These are phyloP conservation scores for Moesziomyces globuligerus DNA, from an alignment of 1,284 basidiomycete species.

Conservation along the genomic window DNA sequence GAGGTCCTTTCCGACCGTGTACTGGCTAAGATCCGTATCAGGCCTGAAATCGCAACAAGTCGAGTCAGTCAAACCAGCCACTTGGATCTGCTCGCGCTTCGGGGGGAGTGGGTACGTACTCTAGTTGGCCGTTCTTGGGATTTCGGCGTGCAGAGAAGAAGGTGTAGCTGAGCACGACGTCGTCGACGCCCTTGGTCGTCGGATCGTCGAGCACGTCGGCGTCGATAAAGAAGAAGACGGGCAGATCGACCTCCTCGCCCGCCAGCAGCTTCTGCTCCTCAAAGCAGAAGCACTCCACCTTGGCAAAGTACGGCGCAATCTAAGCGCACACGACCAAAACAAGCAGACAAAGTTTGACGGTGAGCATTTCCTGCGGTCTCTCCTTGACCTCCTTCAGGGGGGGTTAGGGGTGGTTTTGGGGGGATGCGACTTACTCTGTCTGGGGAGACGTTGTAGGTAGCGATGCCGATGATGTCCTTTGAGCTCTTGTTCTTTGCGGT, in stretches of 20 bases:
- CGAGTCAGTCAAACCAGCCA: neutral
- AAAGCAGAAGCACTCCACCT: constrained; percentile 99
- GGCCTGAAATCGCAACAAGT: constrained; percentile 26
- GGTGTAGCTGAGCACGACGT: constrained; percentile 93
- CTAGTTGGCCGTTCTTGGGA: constrained; percentile 62
- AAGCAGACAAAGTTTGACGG: too few relatives aligned
- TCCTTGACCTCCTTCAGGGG: neutral
- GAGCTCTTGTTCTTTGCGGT: constrained; percentile 86
- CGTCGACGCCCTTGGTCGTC: constrained; percentile 82
- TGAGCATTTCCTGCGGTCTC: neutral
- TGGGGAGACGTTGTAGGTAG: constrained; percentile 96
- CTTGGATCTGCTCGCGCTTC: too few relatives aligned
- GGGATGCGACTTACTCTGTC: constrained; percentile 76
- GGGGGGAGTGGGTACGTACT: constrained; percentile 33
- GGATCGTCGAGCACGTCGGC: constrained; percentile 94
- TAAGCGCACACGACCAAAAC: constrained; percentile 64
- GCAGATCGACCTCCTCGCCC: constrained; percentile 97
- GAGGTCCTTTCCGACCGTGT: constrained; percentile 53
- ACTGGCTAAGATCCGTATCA: constrained; percentile 60
- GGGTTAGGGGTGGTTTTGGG: too few relatives aligned
- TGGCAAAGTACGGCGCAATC: constrained; percentile 98
- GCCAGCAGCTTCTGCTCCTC: constrained; percentile 96
- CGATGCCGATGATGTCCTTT: constrained; percentile 95
- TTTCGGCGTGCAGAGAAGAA: constrained; percentile 80
- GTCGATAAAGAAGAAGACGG: constrained; percentile 98